Evolutionary conservation across 495 filamentous ascomycete species (phyloP).

Genomic region (Aspergillus saccharolyticus): DNA sequence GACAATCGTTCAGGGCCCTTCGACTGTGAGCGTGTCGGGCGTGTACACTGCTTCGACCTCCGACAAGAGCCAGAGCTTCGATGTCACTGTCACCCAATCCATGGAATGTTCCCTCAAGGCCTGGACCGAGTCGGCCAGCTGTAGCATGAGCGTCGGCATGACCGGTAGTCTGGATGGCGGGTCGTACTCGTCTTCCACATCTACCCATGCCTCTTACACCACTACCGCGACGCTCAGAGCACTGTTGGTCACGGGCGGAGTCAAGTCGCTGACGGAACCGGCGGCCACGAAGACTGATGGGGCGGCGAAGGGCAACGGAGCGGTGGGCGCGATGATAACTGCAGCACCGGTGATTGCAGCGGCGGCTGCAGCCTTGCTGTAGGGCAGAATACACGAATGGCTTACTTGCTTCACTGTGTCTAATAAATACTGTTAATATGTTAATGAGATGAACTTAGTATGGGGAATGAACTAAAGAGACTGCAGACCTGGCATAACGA

Average conservation of each 20-base stretch:
- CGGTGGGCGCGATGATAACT: constrained; percentile 17
- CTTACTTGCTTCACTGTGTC: no score
- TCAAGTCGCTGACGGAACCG: constrained; percentile 13
- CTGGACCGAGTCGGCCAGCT: constrained; percentile 17
- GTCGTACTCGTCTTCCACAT: background rate
- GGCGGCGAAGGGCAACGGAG: constrained; percentile 5
- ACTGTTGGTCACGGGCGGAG: constrained; percentile 20
- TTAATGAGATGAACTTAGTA: no score
- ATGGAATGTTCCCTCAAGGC: constrained; percentile 18
- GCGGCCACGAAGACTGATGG: constrained; percentile 13
- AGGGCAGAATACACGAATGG: background rate
- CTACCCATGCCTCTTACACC: background rate
- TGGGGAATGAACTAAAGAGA: no score
- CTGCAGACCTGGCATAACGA: no score
- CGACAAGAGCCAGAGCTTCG: constrained; percentile 5
- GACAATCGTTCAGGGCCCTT: constrained; percentile 25
- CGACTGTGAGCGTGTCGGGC: constrained; percentile 16
- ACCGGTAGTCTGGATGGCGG: constrained; percentile 1
- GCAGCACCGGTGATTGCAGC: constrained; percentile 22
- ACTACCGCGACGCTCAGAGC: constrained; percentile 10
- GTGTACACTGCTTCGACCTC: constrained; percentile 13
- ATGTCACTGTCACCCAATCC: constrained; percentile 12
- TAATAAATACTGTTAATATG: no score
- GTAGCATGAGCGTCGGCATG: constrained; percentile 16
- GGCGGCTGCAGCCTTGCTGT: constrained; percentile 10